Conservation (phyloP, 257 asterid genomes). For the Prunella vulgaris region DNA sequence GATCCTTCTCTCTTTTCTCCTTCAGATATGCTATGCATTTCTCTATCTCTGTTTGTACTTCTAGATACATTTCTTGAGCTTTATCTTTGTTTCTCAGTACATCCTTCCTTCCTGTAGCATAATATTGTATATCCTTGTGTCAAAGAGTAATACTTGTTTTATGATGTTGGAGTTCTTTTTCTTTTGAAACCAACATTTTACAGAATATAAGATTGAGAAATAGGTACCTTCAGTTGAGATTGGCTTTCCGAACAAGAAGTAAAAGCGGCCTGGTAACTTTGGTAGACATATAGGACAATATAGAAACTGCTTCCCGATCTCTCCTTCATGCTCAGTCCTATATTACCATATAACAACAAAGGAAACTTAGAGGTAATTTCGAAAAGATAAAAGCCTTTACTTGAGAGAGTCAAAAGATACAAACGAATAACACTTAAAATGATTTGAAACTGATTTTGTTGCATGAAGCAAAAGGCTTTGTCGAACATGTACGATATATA, state of each 20-base stretch:
- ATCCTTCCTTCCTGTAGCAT: conserved; percentile 44
- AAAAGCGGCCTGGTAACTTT: conserved; percentile 52
- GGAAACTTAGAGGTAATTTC: not conserved
- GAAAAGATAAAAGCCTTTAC: not conserved
- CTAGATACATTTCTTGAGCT: conserved; percentile 38
- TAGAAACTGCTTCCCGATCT: conserved; percentile 40
- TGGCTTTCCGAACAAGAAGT: conserved; percentile 52
- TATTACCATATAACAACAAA: not conserved
- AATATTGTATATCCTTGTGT: not conserved
- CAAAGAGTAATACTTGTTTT: too few relatives aligned
- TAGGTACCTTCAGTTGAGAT: conserved; percentile 43
- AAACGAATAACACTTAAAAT: not conserved
- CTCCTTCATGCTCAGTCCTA: conserved; percentile 44
- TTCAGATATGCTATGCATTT: conserved; percentile 39
- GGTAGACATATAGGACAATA: conserved; percentile 41
- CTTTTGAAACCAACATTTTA: not conserved
- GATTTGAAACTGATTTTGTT: not conserved
- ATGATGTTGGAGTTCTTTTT: too few relatives aligned
- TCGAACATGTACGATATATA: not conserved
- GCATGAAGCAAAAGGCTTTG: not conserved
- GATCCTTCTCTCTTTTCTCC: conserved; percentile 45
- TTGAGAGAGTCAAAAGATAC: not conserved
- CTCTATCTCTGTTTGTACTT: conserved; percentile 38
- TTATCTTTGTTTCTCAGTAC: conserved; percentile 40
- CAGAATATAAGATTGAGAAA: not conserved